Evolutionary conservation across 225 moss, liverwort and hornwort species (phyloP), one percentile per base, ranked within the genome.

Genomic region (Neckera pumila): DNA sequence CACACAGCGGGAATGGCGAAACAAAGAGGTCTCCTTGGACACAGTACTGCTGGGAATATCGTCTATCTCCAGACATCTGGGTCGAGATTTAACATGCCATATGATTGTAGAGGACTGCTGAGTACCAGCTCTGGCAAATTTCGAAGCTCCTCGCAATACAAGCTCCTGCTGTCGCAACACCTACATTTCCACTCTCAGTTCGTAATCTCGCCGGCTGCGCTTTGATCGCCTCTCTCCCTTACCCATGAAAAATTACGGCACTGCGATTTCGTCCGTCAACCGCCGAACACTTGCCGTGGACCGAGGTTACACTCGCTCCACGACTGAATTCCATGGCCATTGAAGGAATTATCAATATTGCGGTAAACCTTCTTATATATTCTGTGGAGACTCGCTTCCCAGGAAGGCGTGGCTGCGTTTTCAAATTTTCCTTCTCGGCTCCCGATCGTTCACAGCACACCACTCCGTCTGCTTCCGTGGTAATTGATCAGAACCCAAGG

Each of bases 271-370:
- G 73, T 76, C 38, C 38, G 62, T 59, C 49, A 36, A 45, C 74
- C 66, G 60, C 70, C 77, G 27, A 91, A 86, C 12, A 56, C 21
- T 79, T 85, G 78, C n/a, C 90, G 85, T 7, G 65, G 89, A 4
- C 87, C 83, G 30, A 87, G 26, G 82, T 89, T 87, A 36, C 90
- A 87, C 74, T 83, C 78, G 56, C 87, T 93, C 90, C 90, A 89
- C 27, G 79, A 28, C 59, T 11, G 58, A 53, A 62, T 40, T 45
- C 49, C 43, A 54, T 59, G 43, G 64, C 82, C 81, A 34, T 1
- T 17, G 47, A 63, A 63, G 61, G 61, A 15, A 60, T 31, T 65
- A 78, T 78, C 78, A 57, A 56, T 38, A 40, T 38, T 4, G 19
- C 42, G 28, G 17, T 65, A 40, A 54, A 78, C 82, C 80, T 83